Percentiles rank a stretch among this genome's conserved stretches.
Evolutionary conservation across 208 protist species (phyloP).

Genomic region (Porcisia hertigi): DNA sequence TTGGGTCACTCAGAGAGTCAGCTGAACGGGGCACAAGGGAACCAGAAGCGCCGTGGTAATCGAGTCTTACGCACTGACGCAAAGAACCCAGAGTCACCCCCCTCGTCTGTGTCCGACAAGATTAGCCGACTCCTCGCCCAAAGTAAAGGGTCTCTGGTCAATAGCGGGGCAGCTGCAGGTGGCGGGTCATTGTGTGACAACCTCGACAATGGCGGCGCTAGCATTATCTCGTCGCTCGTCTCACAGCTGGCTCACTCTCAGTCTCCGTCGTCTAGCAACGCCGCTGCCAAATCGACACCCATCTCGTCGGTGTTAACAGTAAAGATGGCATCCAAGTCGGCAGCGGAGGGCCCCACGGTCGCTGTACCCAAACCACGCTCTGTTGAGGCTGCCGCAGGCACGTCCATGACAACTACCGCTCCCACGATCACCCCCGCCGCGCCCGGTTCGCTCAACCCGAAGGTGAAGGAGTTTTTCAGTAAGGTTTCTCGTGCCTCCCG

Average conservation of each 20-base stretch:
- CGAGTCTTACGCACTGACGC: neutral
- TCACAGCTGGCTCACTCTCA: constrained; percentile 10
- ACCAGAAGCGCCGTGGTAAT: constrained; percentile 19
- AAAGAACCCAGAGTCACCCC: constrained; percentile 10
- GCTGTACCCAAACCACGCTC: constrained; percentile 30
- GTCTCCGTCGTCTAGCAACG: constrained; percentile 23
- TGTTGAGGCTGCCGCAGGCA: neutral
- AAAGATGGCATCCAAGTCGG: neutral
- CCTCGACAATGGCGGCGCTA: constrained; percentile 8
- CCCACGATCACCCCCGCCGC: constrained; percentile 11
- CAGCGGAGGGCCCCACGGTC: constrained; percentile 3
- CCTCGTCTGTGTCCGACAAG: constrained; percentile 21
- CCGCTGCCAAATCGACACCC: constrained; percentile 2
- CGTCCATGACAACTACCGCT: neutral
- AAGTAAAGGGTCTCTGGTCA: constrained; percentile 22
- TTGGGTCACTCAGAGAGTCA: constrained; percentile 2
- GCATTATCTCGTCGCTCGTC: constrained; percentile 22
- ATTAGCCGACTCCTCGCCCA: constrained; percentile 36
- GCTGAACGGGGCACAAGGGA: neutral
- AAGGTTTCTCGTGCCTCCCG: constrained; percentile 16
- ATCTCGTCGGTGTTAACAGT: constrained; percentile 5
- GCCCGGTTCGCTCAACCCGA: constrained; percentile 40
- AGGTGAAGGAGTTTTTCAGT: constrained; percentile 43
- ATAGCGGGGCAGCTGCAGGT: neutral
- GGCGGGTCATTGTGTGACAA: neutral